Base-by-base conservation (phyloP, 177 flowering plant species). In the Vitis hybrid region DNA sequence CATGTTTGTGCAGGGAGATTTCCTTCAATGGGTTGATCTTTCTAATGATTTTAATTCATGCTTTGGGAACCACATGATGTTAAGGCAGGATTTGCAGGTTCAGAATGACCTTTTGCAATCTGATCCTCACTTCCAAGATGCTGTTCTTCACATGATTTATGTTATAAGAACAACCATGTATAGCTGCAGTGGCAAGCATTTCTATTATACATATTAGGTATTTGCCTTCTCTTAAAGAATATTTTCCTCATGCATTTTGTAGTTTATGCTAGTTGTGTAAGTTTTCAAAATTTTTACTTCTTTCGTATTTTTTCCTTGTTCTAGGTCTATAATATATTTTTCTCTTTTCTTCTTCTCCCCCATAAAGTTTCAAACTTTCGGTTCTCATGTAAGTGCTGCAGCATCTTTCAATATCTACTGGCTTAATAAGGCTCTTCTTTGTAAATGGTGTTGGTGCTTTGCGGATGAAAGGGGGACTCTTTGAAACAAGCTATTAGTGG, bases 21-120 rank as follows among this genome's bases (percentile, higher is more conserved):
- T 92, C 69, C 91, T 92, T 79, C 98, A 94, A 51, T 92, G 97
- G 98, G 90, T 89, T 66, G 97, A 92, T 79, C 92, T 94, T 62
- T 92, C 90, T 66, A 89, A 86, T 75, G 93, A 92, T 77, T 94
- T 94, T 80, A 97, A 94, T 82, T 82, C 91, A 15, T 94, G 77
- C 83, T 92, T 94, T 77, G 97, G 90, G 83, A 94, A 92, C 79
- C 79, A 82, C 67, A 78, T 92, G 72, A 89, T 88, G 64, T 66
- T 87, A 3, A 89, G 98, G 78, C 90, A 89, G 77, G 98, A 94
- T 84, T 78, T 94, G 80, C 93, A 82, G 77, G 55, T 94, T 75
- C 93, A 85, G 73, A 92, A 89, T 74, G 70, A 84, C 68, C 84
- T 86, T 81, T 76, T 94, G 77, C 86, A 79, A 18, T 83, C 79